phyloP scores from a whole-genome alignment of 768 basidiomycete genomes.

The Lactifluus piperatus region DNA sequence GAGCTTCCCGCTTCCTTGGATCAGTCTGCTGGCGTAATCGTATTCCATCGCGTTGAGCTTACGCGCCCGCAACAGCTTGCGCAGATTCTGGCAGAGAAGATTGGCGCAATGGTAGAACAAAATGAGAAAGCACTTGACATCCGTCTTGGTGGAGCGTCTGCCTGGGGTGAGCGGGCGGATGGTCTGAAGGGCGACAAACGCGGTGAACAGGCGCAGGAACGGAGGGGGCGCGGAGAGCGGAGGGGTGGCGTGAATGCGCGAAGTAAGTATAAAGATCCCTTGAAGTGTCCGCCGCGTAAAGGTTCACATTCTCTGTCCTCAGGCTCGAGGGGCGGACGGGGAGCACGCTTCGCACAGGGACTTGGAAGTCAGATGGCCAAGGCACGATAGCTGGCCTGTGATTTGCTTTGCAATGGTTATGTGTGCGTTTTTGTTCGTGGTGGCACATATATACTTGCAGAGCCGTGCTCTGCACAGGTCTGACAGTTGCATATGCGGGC shows the following conservation, averaged over 20 bases:
- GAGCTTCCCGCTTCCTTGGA: conserved; percentile 91
- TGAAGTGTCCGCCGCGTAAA: background rate
- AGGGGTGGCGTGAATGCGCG: conserved; percentile 42
- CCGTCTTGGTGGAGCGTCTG: conserved; percentile 62
- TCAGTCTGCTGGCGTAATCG: conserved; percentile 80
- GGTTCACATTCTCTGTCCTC: background rate
- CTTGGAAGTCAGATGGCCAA: conserved; percentile 17
- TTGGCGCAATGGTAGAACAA: conserved; percentile 77
- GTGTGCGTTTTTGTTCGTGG: background rate
- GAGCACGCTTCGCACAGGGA: conserved; percentile 18
- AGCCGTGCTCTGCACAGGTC: no score
- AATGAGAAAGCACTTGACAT: conserved; percentile 85
- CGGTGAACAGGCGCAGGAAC: conserved; percentile 70
- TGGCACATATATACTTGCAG: background rate
- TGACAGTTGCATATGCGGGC: no score
- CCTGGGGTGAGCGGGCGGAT: conserved; percentile 62
- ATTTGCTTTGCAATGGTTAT: background rate
- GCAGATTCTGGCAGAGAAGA: conserved; percentile 80
- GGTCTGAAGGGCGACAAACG: conserved; percentile 71
- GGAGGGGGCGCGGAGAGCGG: conserved; percentile 66
- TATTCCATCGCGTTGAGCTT: conserved; percentile 88
- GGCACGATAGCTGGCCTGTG: background rate
- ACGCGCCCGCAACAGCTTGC: conserved; percentile 87
- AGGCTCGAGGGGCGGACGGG: conserved; percentile 17
- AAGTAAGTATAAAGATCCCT: background rate